phyloP scores from a whole-genome alignment of 1,284 basidiomycete genomes.

The Marasmius fiardii region DNA sequence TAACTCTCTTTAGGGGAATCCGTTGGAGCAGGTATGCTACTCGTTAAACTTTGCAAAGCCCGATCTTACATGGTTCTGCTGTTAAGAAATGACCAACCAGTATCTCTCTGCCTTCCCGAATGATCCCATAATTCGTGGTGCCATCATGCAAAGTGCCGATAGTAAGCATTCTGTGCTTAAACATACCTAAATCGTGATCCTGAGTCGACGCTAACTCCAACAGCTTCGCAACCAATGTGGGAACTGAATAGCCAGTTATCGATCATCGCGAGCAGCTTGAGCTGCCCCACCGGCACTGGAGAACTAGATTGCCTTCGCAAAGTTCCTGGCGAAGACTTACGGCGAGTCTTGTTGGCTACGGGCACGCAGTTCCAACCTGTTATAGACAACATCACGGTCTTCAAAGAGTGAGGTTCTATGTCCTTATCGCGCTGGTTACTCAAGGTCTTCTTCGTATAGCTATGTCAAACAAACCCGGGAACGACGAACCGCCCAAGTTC shows the following conservation, averaged over 20 bases:
- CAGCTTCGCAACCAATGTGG: constrained; percentile 39
- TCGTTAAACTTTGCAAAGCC: background rate
- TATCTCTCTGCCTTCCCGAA: constrained; percentile 37
- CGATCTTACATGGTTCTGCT: background rate
- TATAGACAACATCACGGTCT: constrained; percentile 39
- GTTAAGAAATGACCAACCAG: constrained; percentile 37
- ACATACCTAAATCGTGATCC: background rate
- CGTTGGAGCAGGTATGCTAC: constrained; percentile 34
- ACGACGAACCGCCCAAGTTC: constrained; percentile 35
- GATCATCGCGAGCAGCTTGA: constrained; percentile 31
- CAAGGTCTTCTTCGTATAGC: constrained; percentile 12
- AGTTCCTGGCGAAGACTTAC: constrained; percentile 29
- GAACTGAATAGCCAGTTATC: constrained; percentile 33
- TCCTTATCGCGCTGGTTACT: background rate
- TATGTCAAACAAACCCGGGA: constrained; percentile 32
- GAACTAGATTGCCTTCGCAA: constrained; percentile 35
- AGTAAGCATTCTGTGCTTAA: constrained; percentile 26
- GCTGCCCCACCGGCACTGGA: constrained; percentile 31
- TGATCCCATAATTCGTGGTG: constrained; percentile 35
- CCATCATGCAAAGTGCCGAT: constrained; percentile 39
- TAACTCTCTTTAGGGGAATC: constrained; percentile 26
- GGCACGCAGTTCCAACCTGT: constrained; percentile 41
- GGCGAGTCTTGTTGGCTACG: constrained; percentile 29
- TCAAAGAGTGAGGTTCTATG: constrained; percentile 29
- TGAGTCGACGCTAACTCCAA: background rate